Base-by-base conservation (phyloP, 2,329 filamentous ascomycete genomes). In the Hypoxylon sp. region DNA sequence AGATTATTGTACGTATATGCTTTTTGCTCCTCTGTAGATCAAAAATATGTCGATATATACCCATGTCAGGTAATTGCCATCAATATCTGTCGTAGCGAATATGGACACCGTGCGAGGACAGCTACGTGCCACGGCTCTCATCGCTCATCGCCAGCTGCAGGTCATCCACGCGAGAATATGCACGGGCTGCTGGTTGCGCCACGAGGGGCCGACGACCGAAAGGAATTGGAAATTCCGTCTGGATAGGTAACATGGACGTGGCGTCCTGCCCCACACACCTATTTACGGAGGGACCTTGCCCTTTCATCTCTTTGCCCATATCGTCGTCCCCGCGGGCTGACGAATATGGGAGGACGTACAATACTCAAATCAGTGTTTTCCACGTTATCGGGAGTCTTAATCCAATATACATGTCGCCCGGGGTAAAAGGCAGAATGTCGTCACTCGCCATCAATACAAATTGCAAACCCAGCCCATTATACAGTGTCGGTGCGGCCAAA, bases 141-240 rank as follows among this genome's bases (percentile, higher is more conserved):
- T 57, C 39, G 27, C 46, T 39, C 51, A 27, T 56, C 51, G 41
- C 47, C 39, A 63, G 48, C 64, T 69, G 67, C 67, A 69, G 64
- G 67, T 67, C 62, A 65, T 65, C 60, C 66, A 69, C 66, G 66
- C 62, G 66, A 69, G 66, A 65, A 66, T 63, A 51, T 68, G 59
- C 63, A 66, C 66, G 63, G 62, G 63, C 66, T 58, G 66, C 66
- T 58, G 54, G 66, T 63, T 60, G 52, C 67, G 67, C 67, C 64
- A 70, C 67, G 67, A 66, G 66, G 57, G 67, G 46, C 52, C 62
- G 67, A 65, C 64, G 58, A 63, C 64, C 61, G 58, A 70, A 62
- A 63, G 61, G 67, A 70, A 65, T 65, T 68, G 67, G 58, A 65
- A 70, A 65, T 67, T 65, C 65, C 67, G 61, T 65, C 65, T 69